These are phyloP conservation scores for Pelargonium cotyledonis DNA, from an alignment of 441 rosid genomes.

Conservation along the genomic window DNA sequence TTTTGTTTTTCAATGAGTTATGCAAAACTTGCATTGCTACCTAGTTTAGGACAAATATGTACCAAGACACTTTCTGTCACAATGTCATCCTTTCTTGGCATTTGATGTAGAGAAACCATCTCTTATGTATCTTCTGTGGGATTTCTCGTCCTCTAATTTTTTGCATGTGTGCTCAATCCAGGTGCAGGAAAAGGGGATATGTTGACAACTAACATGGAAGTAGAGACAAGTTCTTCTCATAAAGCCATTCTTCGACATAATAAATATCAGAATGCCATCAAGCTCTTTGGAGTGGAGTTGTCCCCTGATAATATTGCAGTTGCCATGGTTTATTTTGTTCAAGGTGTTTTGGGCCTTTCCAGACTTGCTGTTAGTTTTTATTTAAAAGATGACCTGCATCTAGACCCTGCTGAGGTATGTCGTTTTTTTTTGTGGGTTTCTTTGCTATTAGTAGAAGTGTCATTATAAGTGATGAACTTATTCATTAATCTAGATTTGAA, in stretches of 20 bases:
- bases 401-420: constrained; percentile 95
- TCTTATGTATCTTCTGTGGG: background rate
- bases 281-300: constrained; percentile 66
- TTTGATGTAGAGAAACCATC: background rate
- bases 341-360: constrained; percentile 92
- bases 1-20: no score
- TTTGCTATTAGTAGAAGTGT: background rate
- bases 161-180: constrained; percentile 6
- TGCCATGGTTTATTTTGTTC: constrained; percentile 96
- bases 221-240: constrained; percentile 25
- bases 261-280: constrained; percentile 28
- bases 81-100: background rate
- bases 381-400: constrained; percentile 85
- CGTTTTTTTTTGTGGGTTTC: background rate
- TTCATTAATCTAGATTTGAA: no score
- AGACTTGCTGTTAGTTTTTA: constrained; percentile 91
- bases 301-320: constrained; percentile 89
- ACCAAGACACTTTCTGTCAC: background rate
- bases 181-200: constrained; percentile 53
- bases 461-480: no score
- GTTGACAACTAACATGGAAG: constrained; percentile 33
- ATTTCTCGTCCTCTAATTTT: background rate
- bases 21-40: no score
- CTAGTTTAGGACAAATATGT: background rate
- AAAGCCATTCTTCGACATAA: constrained; percentile 36